A percentile compares a stretch with the other conserved stretches of the same genome.
Evolutionary conservation across 2,329 filamentous ascomycete species (phyloP).

Genomic region (Tolypocladium nubicola): DNA sequence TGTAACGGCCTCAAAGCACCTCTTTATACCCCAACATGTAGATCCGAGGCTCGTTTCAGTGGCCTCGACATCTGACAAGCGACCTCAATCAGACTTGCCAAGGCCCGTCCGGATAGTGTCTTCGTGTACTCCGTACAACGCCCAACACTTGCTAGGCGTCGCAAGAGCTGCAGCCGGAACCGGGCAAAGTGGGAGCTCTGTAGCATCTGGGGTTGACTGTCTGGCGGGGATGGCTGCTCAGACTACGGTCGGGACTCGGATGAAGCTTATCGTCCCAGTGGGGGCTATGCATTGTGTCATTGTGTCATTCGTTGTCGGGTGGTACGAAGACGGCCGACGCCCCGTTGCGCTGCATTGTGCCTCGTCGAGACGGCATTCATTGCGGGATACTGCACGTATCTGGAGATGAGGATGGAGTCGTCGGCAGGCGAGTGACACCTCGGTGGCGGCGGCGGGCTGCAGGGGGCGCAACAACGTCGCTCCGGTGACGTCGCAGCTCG

Average conservation of each 20-base stretch:
- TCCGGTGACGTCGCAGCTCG: background rate
- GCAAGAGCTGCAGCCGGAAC: too few species aligned
- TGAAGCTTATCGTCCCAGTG: too few species aligned
- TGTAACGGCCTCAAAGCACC: background rate
- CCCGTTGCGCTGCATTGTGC: too few species aligned
- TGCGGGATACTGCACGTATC: background rate
- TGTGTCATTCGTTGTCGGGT: too few species aligned
- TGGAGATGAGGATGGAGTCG: background rate
- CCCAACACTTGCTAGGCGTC: background rate
- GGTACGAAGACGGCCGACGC: too few species aligned
- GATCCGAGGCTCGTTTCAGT: background rate
- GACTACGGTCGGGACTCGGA: too few species aligned
- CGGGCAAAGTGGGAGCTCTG: too few species aligned
- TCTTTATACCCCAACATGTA: background rate
- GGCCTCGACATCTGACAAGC: background rate
- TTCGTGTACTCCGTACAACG: background rate
- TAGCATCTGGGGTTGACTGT: too few species aligned
- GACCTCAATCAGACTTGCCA: background rate
- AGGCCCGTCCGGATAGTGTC: background rate
- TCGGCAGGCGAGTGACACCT: background rate
- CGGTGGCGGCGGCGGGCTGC: background rate
- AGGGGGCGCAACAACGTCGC: background rate
- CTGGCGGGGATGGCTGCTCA: too few species aligned
- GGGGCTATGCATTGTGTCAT: too few species aligned
- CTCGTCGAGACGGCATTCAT: too few species aligned